Base-by-base conservation (phyloP, 208 protist species). In the Trypanosomatidae sp. region DNA sequence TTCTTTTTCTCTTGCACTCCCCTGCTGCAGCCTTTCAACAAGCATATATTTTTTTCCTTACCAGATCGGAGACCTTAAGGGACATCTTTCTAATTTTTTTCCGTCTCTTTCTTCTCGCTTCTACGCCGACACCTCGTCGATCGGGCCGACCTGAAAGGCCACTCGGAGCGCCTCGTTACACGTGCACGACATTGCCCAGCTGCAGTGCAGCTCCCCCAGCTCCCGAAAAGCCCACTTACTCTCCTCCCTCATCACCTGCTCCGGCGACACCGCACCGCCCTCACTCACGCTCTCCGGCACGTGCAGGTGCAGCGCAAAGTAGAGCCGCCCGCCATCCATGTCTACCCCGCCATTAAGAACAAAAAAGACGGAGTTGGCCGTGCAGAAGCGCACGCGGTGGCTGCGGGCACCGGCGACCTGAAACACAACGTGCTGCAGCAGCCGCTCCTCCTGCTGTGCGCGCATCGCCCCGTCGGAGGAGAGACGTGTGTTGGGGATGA, bases 301-400 rank as follows among this genome's bases (percentile, higher is more conserved):
- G 62, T 86, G 77, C 19, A 92, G 70, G 43, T 90, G 79, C 25
- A 95, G 70, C 47, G 74, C 82, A 83, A 93, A 96, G 82, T 93
- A 92, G 28, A 92, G 36, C 9, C 87, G 81, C 19, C 86, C 89
- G 6, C 79, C 83, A 59, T 92, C 87, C 82, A 92, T 83, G n/a
- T 83, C 60, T 19, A 59, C 47, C n/a, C 85, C 87, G 52, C 87
- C 84, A 59, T 87, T 84, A 2, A 91, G 65, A 0, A 86, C 81
- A 59, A 83, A 93, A 62, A 91, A 91, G 47, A 87, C 60, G 36
- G 83, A 82, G 53, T 86, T 77, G 5, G 66, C 8, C 25, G 77
- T 72, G 33, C 76, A 77, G 69, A 92, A 93, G 60, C 71, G 46
- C 62, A 84, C 41, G 39, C 86, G 81, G 4, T 39, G 8, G 56